These are phyloP conservation scores for Neoconidiobolus thromboides DNA, from an alignment of 371 early-diverging fungal genomes.

Conservation along the genomic window DNA sequence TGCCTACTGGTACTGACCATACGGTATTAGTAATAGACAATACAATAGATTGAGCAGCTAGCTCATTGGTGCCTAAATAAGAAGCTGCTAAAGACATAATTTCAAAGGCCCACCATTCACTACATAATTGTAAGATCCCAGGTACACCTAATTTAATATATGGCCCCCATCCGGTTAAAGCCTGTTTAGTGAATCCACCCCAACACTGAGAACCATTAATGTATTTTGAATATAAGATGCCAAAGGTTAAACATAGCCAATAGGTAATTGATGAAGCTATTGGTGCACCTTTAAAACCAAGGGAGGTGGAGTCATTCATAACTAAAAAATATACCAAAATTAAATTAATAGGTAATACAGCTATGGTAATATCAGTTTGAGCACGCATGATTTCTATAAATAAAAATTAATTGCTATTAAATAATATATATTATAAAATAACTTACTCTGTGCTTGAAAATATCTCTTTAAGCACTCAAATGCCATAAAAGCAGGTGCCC, in stretches of 20 bases:
- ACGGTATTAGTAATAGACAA: conserved; percentile 44
- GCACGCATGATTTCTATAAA: conserved; percentile 50
- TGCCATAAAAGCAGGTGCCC: conserved; percentile 48
- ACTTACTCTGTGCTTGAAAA: conserved; percentile 52
- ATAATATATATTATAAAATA: background rate
- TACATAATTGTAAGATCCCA: conserved; percentile 44
- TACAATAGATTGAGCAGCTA: conserved; percentile 71
- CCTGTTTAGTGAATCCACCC: conserved; percentile 68
- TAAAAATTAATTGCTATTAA: background rate
- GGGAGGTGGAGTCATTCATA: conserved; percentile 30
- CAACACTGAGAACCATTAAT: conserved; percentile 53
- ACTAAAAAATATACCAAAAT: conserved; percentile 52
- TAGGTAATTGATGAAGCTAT: conserved; percentile 55
- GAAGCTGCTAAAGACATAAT: conserved; percentile 54
- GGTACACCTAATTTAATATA: conserved; percentile 40
- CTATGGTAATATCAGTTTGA: conserved; percentile 40
- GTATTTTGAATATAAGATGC: conserved; percentile 37
- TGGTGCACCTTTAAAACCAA: conserved; percentile 75
- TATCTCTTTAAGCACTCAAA: conserved; percentile 60
- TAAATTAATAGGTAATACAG: conserved; percentile 54
- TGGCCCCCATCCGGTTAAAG: conserved; percentile 35
- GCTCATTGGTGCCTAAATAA: conserved; percentile 45
- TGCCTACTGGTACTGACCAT: conserved; percentile 36
- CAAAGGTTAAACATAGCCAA: conserved; percentile 37
- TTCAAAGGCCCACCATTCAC: conserved; percentile 57